A percentile compares a stretch with the other conserved stretches of the same genome.
phyloP scores from a whole-genome alignment of 2,329 filamentous ascomycete species.

The Didymella segeticola region DNA sequence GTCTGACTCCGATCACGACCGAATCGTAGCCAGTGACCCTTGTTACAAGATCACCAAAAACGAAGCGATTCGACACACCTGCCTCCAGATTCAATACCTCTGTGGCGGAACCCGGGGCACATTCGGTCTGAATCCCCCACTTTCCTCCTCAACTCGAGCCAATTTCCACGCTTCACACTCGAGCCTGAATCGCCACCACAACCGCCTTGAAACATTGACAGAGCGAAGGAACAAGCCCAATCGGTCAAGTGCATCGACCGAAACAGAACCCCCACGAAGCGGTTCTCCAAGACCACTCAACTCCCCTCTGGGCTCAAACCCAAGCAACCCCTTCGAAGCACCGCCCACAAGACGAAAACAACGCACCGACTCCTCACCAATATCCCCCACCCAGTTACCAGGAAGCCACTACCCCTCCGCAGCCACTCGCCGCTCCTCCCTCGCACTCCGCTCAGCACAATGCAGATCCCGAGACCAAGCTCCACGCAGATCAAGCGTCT shows the following conservation, averaged over 20 bases:
- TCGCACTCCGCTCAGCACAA: not conserved
- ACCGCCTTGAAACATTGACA: not conserved
- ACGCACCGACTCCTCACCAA: not conserved
- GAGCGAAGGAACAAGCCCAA: not conserved
- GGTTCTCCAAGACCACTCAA: not conserved
- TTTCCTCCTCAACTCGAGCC: not conserved
- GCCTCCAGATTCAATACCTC: not conserved
- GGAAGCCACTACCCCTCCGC: too few relatives aligned
- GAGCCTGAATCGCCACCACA: not conserved
- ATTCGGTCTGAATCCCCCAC: not conserved
- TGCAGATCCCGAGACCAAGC: not conserved
- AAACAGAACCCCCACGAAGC: not conserved
- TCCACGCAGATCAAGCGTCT: not conserved
- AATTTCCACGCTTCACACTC: not conserved
- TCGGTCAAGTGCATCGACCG: not conserved
- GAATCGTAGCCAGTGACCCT: not conserved
- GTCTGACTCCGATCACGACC: not conserved
- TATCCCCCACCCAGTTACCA: not conserved
- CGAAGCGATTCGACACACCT: not conserved
- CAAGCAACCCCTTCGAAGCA: not conserved
- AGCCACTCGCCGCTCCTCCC: not conserved
- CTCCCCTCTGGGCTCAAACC: not conserved
- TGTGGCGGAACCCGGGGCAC: not conserved
- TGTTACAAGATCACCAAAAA: not conserved
- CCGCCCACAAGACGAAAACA: not conserved